These are phyloP conservation scores for Pelargonium nanum DNA, from an alignment of 345 rosid genomes.

Conservation along the genomic window DNA sequence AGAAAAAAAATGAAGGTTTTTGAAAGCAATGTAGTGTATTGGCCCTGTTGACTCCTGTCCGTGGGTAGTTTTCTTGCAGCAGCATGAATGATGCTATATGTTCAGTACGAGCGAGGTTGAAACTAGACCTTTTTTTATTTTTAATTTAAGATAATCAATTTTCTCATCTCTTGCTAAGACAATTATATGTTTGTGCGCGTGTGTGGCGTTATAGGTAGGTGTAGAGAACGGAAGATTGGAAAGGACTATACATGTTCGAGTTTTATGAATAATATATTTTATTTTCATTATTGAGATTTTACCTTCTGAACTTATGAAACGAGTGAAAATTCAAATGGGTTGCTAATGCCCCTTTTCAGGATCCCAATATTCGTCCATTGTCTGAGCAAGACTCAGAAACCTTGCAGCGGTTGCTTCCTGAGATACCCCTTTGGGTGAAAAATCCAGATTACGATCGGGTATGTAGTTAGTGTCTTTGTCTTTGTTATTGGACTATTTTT, in stretches of 20 bases:
- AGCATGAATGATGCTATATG: neutral
- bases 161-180: neutral
- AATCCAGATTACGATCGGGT: conserved; percentile 92
- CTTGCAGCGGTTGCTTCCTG: conserved; percentile 78
- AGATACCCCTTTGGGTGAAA: conserved; percentile 91
- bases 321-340: neutral
- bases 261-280: neutral
- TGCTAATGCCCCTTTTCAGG: conserved; percentile 28
- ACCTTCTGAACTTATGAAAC: neutral
- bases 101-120: neutral
- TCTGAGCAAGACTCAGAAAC: conserved; percentile 64
- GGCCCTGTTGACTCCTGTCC: too few relatives aligned
- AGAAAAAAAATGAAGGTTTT: too few relatives aligned
- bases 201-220: neutral
- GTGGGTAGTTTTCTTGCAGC: neutral
- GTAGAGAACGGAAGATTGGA: neutral
- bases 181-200: too few relatives aligned
- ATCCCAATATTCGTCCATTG: conserved; percentile 59
- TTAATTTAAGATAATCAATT: neutral
- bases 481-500: neutral
- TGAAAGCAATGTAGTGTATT: too few relatives aligned
- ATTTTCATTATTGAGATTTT: neutral
- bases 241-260: neutral
- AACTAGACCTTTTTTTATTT: neutral
- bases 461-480: conserved; percentile 18